Evolutionary conservation across 768 basidiomycete species (phyloP).

Genomic region (Calocybe indica): DNA sequence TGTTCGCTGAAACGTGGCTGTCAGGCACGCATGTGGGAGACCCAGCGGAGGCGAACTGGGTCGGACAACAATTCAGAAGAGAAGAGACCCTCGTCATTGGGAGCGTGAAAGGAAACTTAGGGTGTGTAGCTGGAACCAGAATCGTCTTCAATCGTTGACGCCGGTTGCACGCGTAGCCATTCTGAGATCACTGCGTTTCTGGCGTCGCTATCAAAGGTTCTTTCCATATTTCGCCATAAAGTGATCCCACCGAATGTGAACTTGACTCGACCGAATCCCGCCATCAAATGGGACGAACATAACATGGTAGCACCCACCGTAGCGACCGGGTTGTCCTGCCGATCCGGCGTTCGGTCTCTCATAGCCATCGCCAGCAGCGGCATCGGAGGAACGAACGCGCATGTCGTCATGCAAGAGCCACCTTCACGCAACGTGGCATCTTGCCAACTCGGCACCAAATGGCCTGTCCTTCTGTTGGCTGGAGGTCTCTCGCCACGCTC

Average conservation of each 20-base stretch:
- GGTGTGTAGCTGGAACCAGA: constrained; percentile 18
- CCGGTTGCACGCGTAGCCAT: constrained; percentile 17
- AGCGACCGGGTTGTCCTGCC: constrained; percentile 17
- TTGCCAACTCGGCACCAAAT: neutral
- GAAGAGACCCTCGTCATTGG: constrained; percentile 30
- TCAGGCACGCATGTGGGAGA: constrained; percentile 36
- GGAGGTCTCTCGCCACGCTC: constrained; percentile 32
- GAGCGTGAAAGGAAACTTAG: constrained; percentile 42
- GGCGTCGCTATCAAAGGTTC: constrained; percentile 37
- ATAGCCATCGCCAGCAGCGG: constrained; percentile 38
- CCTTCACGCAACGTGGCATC: constrained; percentile 7
- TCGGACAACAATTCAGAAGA: constrained; percentile 29
- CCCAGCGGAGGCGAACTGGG: constrained; percentile 45
- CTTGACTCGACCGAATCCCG: constrained; percentile 25
- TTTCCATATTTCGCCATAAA: constrained; percentile 27
- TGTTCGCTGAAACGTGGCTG: no score
- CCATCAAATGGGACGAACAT: constrained; percentile 33
- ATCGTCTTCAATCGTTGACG: no score
- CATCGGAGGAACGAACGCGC: constrained; percentile 39
- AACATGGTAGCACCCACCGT: constrained; percentile 27
- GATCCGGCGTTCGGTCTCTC: constrained; percentile 18
- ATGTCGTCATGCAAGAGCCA: constrained; percentile 31
- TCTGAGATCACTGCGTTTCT: constrained; percentile 37
- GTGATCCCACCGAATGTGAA: constrained; percentile 36
- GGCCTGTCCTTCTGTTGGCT: constrained; percentile 23